Conservation (phyloP, 805 yeast genomes). For the Yamadazyma laniorum region DNA sequence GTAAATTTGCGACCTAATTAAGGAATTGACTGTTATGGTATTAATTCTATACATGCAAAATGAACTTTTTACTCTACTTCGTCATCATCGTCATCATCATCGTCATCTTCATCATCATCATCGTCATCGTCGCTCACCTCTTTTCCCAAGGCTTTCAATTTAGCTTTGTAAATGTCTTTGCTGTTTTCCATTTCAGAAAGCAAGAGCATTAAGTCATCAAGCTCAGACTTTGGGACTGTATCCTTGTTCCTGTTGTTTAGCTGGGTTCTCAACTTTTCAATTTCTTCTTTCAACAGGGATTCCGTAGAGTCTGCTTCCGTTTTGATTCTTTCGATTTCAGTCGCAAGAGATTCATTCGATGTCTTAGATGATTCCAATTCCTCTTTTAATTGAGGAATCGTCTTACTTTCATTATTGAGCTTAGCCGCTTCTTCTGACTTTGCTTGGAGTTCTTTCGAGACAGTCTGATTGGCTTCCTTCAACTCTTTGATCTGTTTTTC, state of each 20-base stretch:
- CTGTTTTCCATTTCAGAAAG: slow-evolving; percentile 76
- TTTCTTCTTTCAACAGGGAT: not conserved
- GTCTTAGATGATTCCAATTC: slow-evolving; percentile 1
- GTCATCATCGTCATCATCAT: slow-evolving; percentile 43
- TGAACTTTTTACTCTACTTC: not conserved
- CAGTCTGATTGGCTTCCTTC: not conserved
- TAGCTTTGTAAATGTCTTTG: slow-evolving; percentile 53
- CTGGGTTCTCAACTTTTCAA: slow-evolving; percentile 3
- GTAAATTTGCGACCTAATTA: slow-evolving; percentile 4
- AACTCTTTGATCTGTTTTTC: not conserved
- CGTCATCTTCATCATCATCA: slow-evolving; percentile 62
- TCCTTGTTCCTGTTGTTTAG: slow-evolving; percentile 15
- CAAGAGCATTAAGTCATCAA: slow-evolving; percentile 74
- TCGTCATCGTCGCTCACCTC: slow-evolving; percentile 72
- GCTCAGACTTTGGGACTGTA: slow-evolving; percentile 48
- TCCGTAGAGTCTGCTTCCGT: not conserved
- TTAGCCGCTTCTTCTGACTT: not conserved
- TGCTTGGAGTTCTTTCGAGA: not conserved
- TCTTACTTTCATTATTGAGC: not conserved
- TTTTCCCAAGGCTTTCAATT: slow-evolving; percentile 52
- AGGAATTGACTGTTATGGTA: not conserved
- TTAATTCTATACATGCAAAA: not conserved
- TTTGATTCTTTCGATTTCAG: not conserved
- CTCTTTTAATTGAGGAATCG: not conserved
- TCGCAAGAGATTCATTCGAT: not conserved